Evolutionary conservation across 192 early-diverging fungal genomes (phyloP).

Genomic region (Gamsiella multidivaricata): DNA sequence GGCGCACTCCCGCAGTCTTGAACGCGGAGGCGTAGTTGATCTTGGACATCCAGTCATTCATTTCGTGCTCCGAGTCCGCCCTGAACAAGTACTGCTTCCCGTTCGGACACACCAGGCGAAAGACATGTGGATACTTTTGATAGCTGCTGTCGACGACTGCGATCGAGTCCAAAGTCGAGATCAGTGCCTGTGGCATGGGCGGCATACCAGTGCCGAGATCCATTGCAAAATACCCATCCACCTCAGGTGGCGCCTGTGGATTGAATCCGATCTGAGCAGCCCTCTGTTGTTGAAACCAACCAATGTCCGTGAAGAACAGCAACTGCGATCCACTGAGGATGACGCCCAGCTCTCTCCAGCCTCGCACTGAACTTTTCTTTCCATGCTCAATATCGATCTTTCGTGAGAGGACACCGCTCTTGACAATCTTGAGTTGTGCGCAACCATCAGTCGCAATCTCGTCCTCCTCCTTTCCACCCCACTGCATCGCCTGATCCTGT

Average conservation of each 20-base stretch:
- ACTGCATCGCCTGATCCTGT: neutral
- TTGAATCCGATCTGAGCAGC: slow-evolving; percentile 26
- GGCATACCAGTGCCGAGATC: slow-evolving; percentile 15
- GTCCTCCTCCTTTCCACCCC: slow-evolving; percentile 1
- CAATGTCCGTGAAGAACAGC: slow-evolving; percentile 73
- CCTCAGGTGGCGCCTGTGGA: slow-evolving; percentile 29
- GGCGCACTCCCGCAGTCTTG: slow-evolving; percentile 66
- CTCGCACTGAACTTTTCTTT: slow-evolving; percentile 69
- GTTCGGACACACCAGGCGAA: slow-evolving; percentile 75
- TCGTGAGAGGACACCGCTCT: slow-evolving; percentile 75
- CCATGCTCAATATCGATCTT: slow-evolving; percentile 78
- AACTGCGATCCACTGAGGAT: slow-evolving; percentile 82
- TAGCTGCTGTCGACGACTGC: slow-evolving; percentile 76
- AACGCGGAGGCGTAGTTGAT: slow-evolving; percentile 85
- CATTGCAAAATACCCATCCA: slow-evolving; percentile 28
- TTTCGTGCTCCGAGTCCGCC: slow-evolving; percentile 72
- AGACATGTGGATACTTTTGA: slow-evolving; percentile 84
- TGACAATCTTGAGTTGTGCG: slow-evolving; percentile 62
- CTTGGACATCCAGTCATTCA: slow-evolving; percentile 84
- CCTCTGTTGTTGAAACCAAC: slow-evolving; percentile 61
- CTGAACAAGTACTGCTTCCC: slow-evolving; percentile 79
- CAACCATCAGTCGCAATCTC: slow-evolving; percentile 18
- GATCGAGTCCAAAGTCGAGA: slow-evolving; percentile 73
- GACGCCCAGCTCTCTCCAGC: slow-evolving; percentile 82
- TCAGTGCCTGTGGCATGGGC: slow-evolving; percentile 56